These are phyloP conservation scores for Alisma plantagoaquatica DNA, from an alignment of 106 monocot genomes.

Conservation along the genomic window DNA sequence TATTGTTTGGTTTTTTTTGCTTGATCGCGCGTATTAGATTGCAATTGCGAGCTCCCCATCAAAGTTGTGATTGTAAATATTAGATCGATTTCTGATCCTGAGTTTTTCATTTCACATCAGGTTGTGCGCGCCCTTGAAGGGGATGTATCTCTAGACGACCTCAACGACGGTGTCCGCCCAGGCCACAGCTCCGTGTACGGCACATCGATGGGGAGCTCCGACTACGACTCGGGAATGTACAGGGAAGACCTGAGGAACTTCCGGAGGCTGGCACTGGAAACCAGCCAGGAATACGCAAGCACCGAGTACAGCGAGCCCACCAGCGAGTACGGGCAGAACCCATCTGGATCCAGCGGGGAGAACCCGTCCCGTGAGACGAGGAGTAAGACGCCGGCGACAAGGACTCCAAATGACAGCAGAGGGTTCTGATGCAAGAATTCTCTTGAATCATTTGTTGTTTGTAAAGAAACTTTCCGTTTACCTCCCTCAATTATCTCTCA, in stretches of 20 bases:
- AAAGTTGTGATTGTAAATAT: too few relatives aligned
- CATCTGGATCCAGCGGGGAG: constrained; percentile 9
- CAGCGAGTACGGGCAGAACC: constrained; percentile 13
- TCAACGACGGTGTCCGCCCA: constrained; percentile 10
- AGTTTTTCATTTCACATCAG: background rate
- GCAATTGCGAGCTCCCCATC: too few relatives aligned
- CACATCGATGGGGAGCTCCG: constrained; percentile 5
- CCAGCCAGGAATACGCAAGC: constrained; percentile 9
- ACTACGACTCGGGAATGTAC: constrained; percentile 13
- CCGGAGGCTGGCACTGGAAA: constrained; percentile 9
- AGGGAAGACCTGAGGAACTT: constrained; percentile 14
- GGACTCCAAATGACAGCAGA: too few relatives aligned
- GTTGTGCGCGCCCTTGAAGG: constrained; percentile 12
- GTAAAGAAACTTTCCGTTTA: too few relatives aligned
- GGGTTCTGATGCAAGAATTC: too few relatives aligned
- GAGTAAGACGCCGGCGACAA: too few relatives aligned
- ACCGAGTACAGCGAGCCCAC: constrained; percentile 13
- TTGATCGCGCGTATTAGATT: too few relatives aligned
- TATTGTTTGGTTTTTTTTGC: background rate
- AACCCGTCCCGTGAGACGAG: constrained; percentile 3
- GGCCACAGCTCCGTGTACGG: constrained; percentile 14
- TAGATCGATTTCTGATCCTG: too few relatives aligned
- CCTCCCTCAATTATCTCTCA: too few relatives aligned
- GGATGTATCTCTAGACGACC: constrained; percentile 13
- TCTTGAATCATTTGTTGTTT: too few relatives aligned